Percentiles rank a stretch among this genome's conserved stretches.
These are phyloP conservation scores for Raffaelea albimanens DNA, from an alignment of 2,329 filamentous ascomycete genomes.

Conservation along the genomic window DNA sequence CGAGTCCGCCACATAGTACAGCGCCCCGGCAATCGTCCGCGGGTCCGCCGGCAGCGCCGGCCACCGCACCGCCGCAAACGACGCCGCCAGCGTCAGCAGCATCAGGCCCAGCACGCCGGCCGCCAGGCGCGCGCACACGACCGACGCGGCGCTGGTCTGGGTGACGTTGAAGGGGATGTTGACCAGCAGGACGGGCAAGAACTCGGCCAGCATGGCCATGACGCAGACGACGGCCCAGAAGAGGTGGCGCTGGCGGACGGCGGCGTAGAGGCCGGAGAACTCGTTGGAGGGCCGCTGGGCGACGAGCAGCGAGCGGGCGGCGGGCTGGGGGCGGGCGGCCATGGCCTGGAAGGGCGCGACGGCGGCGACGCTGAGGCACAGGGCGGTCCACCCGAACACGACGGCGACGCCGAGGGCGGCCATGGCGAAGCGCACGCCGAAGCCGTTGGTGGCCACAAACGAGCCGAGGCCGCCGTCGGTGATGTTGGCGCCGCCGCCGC, in stretches of 20 bases:
- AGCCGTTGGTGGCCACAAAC: conserved; percentile 30
- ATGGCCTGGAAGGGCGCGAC: background rate
- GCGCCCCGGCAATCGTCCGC: conserved; percentile 32
- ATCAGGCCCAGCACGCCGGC: conserved; percentile 31
- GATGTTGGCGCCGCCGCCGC: conserved; percentile 17
- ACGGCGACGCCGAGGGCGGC: conserved; percentile 22
- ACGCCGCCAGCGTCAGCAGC: conserved; percentile 27
- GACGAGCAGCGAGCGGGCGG: conserved; percentile 28
- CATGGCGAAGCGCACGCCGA: conserved; percentile 31
- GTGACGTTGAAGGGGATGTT: conserved; percentile 38
- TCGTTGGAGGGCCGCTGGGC: conserved; percentile 31
- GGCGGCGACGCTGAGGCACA: conserved; percentile 23
- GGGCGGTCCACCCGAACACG: conserved; percentile 24
- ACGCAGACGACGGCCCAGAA: conserved; percentile 31
- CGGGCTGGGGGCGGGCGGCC: conserved; percentile 15
- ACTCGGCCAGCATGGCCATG: conserved; percentile 36
- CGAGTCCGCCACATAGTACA: conserved; percentile 31
- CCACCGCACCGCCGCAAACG: conserved; percentile 28
- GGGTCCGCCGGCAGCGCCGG: conserved; percentile 37
- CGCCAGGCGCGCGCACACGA: conserved; percentile 29
- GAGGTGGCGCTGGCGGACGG: conserved; percentile 15
- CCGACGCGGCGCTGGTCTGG: conserved; percentile 28
- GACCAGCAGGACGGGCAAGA: conserved; percentile 38
- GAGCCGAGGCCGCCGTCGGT: conserved; percentile 34
- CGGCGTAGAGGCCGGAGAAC: conserved; percentile 32